Evolutionary conservation across 1,139 yeast species (phyloP), one percentile per base, ranked within the genome.

Genomic region (Yamadazyma songkhlaensis): DNA sequence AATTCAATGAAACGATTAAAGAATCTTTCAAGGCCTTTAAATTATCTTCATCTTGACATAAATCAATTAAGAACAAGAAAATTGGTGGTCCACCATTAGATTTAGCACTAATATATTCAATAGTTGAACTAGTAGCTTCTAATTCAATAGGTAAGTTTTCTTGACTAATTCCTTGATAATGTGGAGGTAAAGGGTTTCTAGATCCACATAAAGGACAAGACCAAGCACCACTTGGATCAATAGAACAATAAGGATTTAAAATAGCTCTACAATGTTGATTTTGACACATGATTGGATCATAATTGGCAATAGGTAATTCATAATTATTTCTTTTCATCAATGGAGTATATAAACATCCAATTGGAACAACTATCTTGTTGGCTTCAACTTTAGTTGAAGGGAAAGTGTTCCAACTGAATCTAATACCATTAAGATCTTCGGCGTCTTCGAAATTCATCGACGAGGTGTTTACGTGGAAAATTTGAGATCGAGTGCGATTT

Each of bases 11-110:
- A 42, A 88, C 81, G 40, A 89, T 79, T 53, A 92, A 74, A 24
- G 95, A 78, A 51, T 89, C 96, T 60, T 88, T 88, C 60, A 92
- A 74, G 9, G 97, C 92, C 59, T 83, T 80, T 56, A 92, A 73
- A 60, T 89, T 92, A 54, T 92, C 98, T 41, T 81, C 88, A 55
- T 94, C 97, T 61, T 94, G 96, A 59, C 98, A 92, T 47, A 90
- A 72, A 61, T 92, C 99, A 50, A 92, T 82, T 25, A 89, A 94
- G 58, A 88, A 88, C 48, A 89, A 67, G 60, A 90, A 92, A 45
- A 90, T 79, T n/a, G 98, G 98, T 11, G 97, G 96, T 42, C 80
- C 78, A 52, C 81, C 87, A 14, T 85, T 94, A 3, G 97, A 96
- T 57, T 95, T 81, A 24, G 87, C 78, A 32, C 94, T 77, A 45